phyloP scores from a whole-genome alignment of 257 asterid species.

The Nicotiana sylvestris region DNA sequence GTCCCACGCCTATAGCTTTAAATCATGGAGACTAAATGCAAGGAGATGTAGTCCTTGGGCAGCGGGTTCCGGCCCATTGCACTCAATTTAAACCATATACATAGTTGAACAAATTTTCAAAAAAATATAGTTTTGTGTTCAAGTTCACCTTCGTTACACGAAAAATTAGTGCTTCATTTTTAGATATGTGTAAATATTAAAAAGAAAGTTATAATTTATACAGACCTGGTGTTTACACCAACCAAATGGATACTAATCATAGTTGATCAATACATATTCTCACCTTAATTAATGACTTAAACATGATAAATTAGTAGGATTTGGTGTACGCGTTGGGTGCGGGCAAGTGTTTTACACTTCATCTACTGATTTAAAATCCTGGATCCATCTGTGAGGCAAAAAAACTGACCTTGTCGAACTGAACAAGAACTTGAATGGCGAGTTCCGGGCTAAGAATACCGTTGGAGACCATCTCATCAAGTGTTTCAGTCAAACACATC shows the following conservation, averaged over 20 bases:
- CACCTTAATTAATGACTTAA: too few relatives aligned
- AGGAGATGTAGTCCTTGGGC: neutral
- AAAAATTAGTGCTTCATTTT: neutral
- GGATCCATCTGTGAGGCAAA: neutral
- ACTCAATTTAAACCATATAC: neutral
- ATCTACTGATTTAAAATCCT: neutral
- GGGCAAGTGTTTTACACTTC: too few relatives aligned
- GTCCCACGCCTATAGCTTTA: neutral
- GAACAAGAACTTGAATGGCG: constrained; percentile 91
- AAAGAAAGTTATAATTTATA: too few relatives aligned
- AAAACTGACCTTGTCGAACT: constrained; percentile 83
- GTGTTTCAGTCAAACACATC: constrained; percentile 83
- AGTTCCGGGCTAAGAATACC: constrained; percentile 81
- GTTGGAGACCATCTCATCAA: constrained; percentile 76
- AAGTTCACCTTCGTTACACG: neutral
- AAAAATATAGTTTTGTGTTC: neutral
- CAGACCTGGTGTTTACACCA: too few relatives aligned
- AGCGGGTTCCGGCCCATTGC: neutral
- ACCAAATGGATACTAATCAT: too few relatives aligned
- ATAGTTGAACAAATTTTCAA: neutral
- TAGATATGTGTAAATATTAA: too few relatives aligned
- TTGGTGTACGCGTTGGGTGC: too few relatives aligned
- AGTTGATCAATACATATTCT: too few relatives aligned
- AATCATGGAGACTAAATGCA: neutral
- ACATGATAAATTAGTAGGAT: too few relatives aligned